These are phyloP conservation scores for Mycena floridula DNA, from an alignment of 768 basidiomycete species.

Conservation along the genomic window DNA sequence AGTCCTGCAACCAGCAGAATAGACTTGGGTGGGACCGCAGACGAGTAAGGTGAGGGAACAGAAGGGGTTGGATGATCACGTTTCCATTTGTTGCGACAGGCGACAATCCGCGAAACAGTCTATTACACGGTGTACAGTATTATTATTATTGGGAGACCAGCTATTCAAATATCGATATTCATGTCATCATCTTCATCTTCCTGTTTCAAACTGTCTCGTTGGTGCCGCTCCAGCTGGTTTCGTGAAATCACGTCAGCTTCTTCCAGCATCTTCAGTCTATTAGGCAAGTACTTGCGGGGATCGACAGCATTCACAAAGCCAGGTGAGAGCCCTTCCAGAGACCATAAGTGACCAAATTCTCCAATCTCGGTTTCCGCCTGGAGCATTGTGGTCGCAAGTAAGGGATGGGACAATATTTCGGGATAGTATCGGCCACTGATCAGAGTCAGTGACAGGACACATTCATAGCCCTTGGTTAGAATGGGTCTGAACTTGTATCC, in stretches of 20 bases:
- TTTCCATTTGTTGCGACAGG: too few relatives aligned
- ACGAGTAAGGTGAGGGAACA: background rate
- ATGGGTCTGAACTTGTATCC: conserved; percentile 71
- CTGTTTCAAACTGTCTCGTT: conserved; percentile 35
- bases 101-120: too few relatives aligned
- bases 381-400: conserved; percentile 38
- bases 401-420: conserved; percentile 57
- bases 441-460: conserved; percentile 60
- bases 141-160: too few relatives aligned
- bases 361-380: conserved; percentile 26
- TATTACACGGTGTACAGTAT: too few relatives aligned
- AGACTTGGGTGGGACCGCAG: too few relatives aligned
- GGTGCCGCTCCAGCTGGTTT: conserved; percentile 27
- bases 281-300: conserved; percentile 50
- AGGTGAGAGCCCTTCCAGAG: conserved; percentile 64
- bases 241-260: conserved; percentile 51
- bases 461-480: conserved; percentile 53
- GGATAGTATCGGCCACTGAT: conserved; percentile 83
- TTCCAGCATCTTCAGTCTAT: conserved; percentile 50
- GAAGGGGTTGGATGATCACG: background rate
- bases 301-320: conserved; percentile 69
- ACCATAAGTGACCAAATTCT: conserved; percentile 52
- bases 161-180: background rate
- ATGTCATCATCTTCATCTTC: conserved; percentile 50
- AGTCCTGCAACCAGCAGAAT: background rate